Evolutionary conservation across 148 eudicot species (phyloP), one percentile per base, ranked within the genome.

Genomic region (Hydrangea macrophylla): DNA sequence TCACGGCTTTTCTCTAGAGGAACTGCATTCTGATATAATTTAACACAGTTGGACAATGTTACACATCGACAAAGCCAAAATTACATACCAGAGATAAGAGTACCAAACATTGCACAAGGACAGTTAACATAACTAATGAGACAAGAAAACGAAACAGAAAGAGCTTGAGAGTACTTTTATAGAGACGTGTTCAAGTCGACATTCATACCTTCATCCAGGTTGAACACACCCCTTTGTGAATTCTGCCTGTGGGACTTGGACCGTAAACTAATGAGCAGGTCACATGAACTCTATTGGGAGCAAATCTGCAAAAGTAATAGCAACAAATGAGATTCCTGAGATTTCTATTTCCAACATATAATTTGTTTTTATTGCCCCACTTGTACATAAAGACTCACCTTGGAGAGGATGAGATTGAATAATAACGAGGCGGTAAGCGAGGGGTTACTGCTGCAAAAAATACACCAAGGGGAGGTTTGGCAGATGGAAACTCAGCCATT

Each of bases 351-450:
- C 10, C 20, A 25, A 20, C 24, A 24, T 22, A 28, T 60, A 17
- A 56, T 57, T 44, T 22, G 28, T 59, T 37, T 23, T 40, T 58
- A 67, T 4, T 39, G 10, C 23, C 8, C 64, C 23, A 55, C 20
- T 27, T 70, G 25, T 7, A 44, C 24, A 32, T n/a, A 55, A 60
- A 65, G 18, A 67, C 57, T 24, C 51, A 92, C 97, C 88, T 83
- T 50, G 95, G 92, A 44, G 97, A 92, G 26, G 97, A 92, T 13
- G 97, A 92, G 48, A 92, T 92, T 55, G 97, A 92, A 70, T 92
- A 92, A 56, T 84, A 92, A 58, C 97, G 87, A 37, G 97, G 92
- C 75, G 83, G 97, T 67, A 92, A 76, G 69, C 84, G 92, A 64
- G 97, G 92, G 64, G 91, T 88, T 60, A 86, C 85, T 54, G 91